Conservation (phyloP, 257 asterid genomes). For the Solanum sejunctum region DNA sequence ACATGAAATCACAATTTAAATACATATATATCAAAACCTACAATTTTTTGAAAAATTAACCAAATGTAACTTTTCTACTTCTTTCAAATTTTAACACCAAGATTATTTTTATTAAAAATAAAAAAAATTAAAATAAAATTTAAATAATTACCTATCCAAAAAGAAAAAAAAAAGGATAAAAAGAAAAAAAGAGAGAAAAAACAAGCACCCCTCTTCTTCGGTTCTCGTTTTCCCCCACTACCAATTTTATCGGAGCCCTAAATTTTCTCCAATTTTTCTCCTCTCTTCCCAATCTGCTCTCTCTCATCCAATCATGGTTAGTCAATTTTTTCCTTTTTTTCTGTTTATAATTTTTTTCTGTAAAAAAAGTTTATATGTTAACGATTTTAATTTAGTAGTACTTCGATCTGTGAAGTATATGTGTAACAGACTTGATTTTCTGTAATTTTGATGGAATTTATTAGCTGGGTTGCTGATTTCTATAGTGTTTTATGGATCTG, state of each 20-base stretch:
- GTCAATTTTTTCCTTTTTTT: not conserved
- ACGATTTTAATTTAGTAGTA: not conserved
- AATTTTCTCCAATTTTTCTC: slow-evolving; percentile 12
- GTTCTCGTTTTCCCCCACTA: not conserved
- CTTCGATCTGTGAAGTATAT: not conserved
- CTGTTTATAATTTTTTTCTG: not conserved
- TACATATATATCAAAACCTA: too few relatives aligned
- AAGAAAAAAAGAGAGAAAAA: not conserved
- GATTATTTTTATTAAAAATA: too few relatives aligned
- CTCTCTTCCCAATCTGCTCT: not conserved
- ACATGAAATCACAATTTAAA: too few relatives aligned
- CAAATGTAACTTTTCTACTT: not conserved
- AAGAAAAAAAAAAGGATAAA: too few relatives aligned
- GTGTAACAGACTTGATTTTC: not conserved
- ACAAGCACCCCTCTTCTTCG: not conserved
- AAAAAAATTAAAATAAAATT: not conserved
- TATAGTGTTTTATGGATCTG: slow-evolving; percentile 6
- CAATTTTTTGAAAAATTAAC: too few relatives aligned
- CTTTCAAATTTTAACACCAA: not conserved
- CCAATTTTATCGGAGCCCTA: slow-evolving; percentile 22
- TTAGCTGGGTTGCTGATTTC: not conserved
- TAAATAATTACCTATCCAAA: not conserved
- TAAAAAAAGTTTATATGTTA: not conserved
- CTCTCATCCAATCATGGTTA: slow-evolving; percentile 14
- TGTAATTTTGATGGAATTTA: not conserved